Conservation (phyloP, 1,284 basidiomycete species). For the Sanguinoderma infundibulare region DNA sequence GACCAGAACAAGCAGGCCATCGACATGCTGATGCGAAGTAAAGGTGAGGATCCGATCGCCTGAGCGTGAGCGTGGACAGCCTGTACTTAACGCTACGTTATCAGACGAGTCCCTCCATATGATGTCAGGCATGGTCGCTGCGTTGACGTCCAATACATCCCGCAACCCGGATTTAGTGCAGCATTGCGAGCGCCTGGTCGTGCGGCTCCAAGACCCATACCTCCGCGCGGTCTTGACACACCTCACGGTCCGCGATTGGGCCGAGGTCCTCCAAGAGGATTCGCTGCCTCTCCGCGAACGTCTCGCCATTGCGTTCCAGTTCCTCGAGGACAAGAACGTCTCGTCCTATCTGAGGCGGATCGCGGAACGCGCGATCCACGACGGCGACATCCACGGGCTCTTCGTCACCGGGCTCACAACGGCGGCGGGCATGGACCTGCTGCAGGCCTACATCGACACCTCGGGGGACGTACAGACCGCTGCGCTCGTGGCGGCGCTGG, state of each 20-base stretch:
- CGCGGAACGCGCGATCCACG: slow-evolving; percentile 48
- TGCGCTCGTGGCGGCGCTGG: slow-evolving; percentile 72
- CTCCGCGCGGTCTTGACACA: slow-evolving; percentile 83
- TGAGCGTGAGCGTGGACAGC: neutral
- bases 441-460: slow-evolving; percentile 81
- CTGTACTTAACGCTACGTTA: neutral
- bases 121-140: slow-evolving; percentile 81
- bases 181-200: slow-evolving; percentile 70
- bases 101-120: slow-evolving; percentile 76
- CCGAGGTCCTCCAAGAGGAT: slow-evolving; percentile 84
- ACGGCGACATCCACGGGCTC: slow-evolving; percentile 78
- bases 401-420: slow-evolving; percentile 84
- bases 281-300: slow-evolving; percentile 83
- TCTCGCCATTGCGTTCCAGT: slow-evolving; percentile 85
- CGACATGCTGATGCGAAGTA: slow-evolving; percentile 79
- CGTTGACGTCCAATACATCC: slow-evolving; percentile 51
- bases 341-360: slow-evolving; percentile 65
- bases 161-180: slow-evolving; percentile 57
- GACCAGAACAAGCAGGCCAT: slow-evolving; percentile 77
- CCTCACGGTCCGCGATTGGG: slow-evolving; percentile 77
- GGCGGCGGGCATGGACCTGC: slow-evolving; percentile 67
- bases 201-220: slow-evolving; percentile 84
- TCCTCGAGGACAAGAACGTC: slow-evolving; percentile 76
- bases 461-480: slow-evolving; percentile 90
- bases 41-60: slow-evolving; percentile 56